These are phyloP conservation scores for Lumnitzera racemosa DNA, from an alignment of 345 rosid genomes.

Conservation along the genomic window DNA sequence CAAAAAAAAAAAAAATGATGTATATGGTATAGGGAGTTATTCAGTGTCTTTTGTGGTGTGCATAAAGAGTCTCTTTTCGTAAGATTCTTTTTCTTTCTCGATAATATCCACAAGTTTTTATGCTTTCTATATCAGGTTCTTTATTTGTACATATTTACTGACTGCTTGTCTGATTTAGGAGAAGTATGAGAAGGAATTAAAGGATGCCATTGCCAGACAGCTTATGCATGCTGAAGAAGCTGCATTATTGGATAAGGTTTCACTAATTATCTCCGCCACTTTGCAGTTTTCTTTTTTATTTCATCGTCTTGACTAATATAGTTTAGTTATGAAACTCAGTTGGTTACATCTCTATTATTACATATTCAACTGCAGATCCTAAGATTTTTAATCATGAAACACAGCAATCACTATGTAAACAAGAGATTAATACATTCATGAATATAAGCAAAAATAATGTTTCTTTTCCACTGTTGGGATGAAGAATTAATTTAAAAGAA, in stretches of 20 bases:
- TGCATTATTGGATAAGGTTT: conserved; percentile 90
- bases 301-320: background rate
- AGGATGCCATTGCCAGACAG: conserved; percentile 85
- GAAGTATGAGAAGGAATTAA: conserved; percentile 79
- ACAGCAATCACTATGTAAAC: too few species aligned
- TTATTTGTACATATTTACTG: too few species aligned
- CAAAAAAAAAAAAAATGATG: background rate
- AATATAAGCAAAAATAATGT: too few species aligned
- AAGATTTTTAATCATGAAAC: too few species aligned
- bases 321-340: too few species aligned
- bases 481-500: too few species aligned
- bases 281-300: conserved; percentile 7
- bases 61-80: background rate
- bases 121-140: background rate
- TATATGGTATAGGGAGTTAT: too few species aligned
- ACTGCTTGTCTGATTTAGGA: conserved; percentile 37
- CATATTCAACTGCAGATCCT: too few species aligned
- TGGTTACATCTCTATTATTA: too few species aligned
- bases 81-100: background rate
- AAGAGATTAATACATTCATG: too few species aligned
- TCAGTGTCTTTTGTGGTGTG: too few species aligned
- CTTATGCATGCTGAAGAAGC: conserved; percentile 96
- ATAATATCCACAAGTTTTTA: background rate
- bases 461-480: too few species aligned
- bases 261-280: conserved; percentile 1